Conservation (phyloP, 495 filamentous ascomycete species). For the Penicillium alfredii region DNA sequence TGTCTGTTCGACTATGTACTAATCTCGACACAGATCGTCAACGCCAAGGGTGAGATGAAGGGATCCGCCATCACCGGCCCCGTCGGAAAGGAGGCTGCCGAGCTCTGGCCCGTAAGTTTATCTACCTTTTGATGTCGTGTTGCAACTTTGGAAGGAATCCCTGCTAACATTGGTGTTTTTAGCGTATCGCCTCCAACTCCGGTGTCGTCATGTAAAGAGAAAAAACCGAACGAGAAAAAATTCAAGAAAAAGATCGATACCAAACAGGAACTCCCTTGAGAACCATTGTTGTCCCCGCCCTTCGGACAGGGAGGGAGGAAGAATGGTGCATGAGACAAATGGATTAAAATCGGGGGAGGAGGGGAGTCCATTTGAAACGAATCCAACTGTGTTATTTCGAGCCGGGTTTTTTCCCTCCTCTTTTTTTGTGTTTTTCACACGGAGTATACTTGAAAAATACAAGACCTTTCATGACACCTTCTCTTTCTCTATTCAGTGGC, state of each 20-base stretch:
- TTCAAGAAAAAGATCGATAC: constrained; percentile 40
- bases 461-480: constrained; percentile 13
- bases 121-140: constrained; percentile 1
- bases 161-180: constrained; percentile 1
- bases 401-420: constrained; percentile 24
- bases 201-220: constrained; percentile 96
- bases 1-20: neutral
- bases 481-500: neutral
- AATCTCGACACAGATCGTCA: constrained; percentile 70
- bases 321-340: constrained; percentile 29
- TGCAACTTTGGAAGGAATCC: neutral
- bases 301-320: constrained; percentile 26
- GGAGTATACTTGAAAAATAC: constrained; percentile 24
- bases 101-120: constrained; percentile 91
- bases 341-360: constrained; percentile 19
- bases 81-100: constrained; percentile 99
- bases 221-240: constrained; percentile 26
- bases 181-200: constrained; percentile 99
- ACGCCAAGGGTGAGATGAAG: constrained; percentile 99
- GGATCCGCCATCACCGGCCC: constrained; percentile 98
- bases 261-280: constrained; percentile 31
- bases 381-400: constrained; percentile 27
- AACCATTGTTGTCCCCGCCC: too few relatives aligned
- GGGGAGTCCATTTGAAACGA: constrained; percentile 24
- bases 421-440: constrained; percentile 23